Evolutionary conservation across 75 land plant genomes (phyloP).

Genomic region (Azolla pinnata): DNA sequence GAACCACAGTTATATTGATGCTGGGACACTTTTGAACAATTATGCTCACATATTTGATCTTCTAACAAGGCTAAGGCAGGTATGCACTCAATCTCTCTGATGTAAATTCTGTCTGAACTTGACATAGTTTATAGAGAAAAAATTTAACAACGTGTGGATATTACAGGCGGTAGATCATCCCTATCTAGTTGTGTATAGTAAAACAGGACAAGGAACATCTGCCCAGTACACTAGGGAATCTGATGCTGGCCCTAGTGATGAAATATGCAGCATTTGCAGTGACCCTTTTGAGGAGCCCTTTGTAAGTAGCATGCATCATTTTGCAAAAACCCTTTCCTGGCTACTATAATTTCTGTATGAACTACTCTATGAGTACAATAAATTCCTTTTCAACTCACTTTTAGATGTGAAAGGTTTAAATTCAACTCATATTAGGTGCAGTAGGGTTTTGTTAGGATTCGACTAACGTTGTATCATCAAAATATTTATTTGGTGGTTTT

Average conservation of each 20-base stretch:
- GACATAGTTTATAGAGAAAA: no score
- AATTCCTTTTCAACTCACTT: no score
- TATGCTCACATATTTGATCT: slow-evolving; percentile 97
- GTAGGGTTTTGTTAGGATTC: no score
- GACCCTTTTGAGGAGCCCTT: slow-evolving; percentile 55
- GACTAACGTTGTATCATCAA: no score
- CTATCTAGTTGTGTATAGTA: slow-evolving; percentile 72
- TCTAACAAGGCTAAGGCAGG: slow-evolving; percentile 83
- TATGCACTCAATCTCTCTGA: slow-evolving; percentile 10
- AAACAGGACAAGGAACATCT: slow-evolving; percentile 8
- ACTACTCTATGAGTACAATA: no score
- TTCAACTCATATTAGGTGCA: no score
- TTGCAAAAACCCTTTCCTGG: no score
- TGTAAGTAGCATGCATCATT: no score
- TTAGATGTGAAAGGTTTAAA: no score
- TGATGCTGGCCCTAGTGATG: slow-evolving; percentile 9
- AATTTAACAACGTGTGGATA: not conserved
- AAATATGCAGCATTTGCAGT: slow-evolving; percentile 52
- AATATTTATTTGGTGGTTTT: not conserved
- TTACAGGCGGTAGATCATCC: slow-evolving; percentile 92
- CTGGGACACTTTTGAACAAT: slow-evolving; percentile 76
- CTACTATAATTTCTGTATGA: no score
- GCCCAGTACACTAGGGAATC: not conserved
- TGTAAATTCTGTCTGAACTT: no score
- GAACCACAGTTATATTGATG: slow-evolving; percentile 61